phyloP scores from a whole-genome alignment of 768 basidiomycete species.

The Mycena indigotica region DNA sequence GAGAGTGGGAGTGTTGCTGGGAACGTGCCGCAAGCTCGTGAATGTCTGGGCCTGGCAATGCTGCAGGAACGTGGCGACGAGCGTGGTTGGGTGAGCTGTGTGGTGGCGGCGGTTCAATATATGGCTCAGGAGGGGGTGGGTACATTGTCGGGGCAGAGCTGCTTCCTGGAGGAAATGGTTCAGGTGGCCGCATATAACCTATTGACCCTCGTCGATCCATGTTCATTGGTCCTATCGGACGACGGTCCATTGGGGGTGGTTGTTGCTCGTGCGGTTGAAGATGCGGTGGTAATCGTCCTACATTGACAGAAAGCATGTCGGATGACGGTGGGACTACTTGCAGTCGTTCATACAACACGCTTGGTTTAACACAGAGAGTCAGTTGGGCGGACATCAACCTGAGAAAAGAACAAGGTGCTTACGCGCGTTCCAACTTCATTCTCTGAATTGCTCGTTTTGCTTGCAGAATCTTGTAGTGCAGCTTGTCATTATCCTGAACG shows the following conservation, averaged over 20 bases:
- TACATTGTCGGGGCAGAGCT: conserved; percentile 45
- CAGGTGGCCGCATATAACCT: neutral
- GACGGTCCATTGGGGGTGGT: conserved; percentile 49
- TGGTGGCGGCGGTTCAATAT: conserved; percentile 48
- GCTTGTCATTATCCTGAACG: conserved; percentile 82
- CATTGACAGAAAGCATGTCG: conserved; percentile 41
- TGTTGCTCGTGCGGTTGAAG: conserved; percentile 42
- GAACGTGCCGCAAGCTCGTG: conserved; percentile 43
- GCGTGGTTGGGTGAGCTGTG: conserved; percentile 57
- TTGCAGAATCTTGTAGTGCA: conserved; percentile 77
- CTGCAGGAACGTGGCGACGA: conserved; percentile 41
- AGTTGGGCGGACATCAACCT: conserved; percentile 19
- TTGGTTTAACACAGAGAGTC: conserved; percentile 29
- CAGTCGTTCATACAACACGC: conserved; percentile 80
- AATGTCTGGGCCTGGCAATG: conserved; percentile 36
- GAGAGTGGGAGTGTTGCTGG: conserved; percentile 20
- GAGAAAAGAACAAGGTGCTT: conserved; percentile 32
- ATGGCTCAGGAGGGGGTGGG: conserved; percentile 45
- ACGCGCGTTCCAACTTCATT: conserved; percentile 89
- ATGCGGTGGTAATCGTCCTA: conserved; percentile 34
- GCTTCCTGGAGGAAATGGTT: conserved; percentile 44
- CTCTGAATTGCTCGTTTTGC: conserved; percentile 83
- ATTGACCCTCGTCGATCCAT: conserved; percentile 11
- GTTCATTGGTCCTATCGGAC: conserved; percentile 35
- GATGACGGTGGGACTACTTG: conserved; percentile 61